Evolutionary conservation across 1,284 basidiomycete species (phyloP).

Genomic region (Microbotryum scabiosae): DNA sequence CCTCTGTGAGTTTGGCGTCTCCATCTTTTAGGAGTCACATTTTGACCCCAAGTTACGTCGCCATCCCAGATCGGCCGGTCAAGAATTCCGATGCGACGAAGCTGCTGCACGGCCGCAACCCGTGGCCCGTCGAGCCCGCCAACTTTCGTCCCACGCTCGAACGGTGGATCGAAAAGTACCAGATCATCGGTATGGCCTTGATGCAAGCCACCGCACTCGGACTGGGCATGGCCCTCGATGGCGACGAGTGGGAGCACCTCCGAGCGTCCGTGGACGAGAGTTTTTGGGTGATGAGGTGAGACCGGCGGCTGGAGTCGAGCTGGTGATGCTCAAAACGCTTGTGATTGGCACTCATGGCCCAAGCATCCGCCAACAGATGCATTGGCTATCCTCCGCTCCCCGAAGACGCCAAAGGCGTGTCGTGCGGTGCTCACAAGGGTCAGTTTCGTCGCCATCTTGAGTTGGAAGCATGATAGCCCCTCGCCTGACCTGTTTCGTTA

Average conservation of each 20-base stretch:
- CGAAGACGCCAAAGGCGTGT: conserved; percentile 61
- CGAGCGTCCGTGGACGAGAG: conserved; percentile 61
- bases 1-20: background rate
- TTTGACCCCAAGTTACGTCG: background rate
- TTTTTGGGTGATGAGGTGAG: conserved; percentile 72
- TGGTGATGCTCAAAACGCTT: no score
- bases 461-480: no score
- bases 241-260: conserved; percentile 59
- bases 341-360: no score
- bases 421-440: conserved; percentile 78
- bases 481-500: no score
- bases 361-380: background rate
- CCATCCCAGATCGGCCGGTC: conserved; percentile 38
- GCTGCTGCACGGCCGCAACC: conserved; percentile 68
- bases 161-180: conserved; percentile 71
- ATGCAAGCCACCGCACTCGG: conserved; percentile 78
- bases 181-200: conserved; percentile 58
- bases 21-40: background rate
- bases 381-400: conserved; percentile 76
- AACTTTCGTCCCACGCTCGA: conserved; percentile 56
- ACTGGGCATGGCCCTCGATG: conserved; percentile 52
- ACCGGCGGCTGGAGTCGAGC: background rate
- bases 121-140: conserved; percentile 53
- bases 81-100: conserved; percentile 58
- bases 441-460: conserved; percentile 41